Percentiles rank a stretch among this genome's conserved stretches.
Conservation (phyloP, 2,329 filamentous ascomycete species). For the Neophaeococcomyces mojaviensis region DNA sequence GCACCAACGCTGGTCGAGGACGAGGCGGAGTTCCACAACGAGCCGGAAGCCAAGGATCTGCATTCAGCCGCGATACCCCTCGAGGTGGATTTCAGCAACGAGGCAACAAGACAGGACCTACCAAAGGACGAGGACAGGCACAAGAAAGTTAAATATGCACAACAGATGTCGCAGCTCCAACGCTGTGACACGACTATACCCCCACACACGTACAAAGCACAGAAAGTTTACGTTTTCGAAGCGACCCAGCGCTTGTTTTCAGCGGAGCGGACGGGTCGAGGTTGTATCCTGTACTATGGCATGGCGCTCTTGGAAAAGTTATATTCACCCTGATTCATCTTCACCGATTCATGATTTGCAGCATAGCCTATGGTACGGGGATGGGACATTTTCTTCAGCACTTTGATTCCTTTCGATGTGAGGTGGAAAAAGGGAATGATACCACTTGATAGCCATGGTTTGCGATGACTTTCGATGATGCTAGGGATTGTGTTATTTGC, state of each 20-base stretch:
- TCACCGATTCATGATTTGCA: neutral
- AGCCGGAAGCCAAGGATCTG: constrained; percentile 55
- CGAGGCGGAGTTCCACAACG: constrained; percentile 54
- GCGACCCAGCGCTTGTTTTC: neutral
- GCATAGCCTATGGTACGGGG: constrained; percentile 7
- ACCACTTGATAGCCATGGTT: neutral
- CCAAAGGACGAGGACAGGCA: constrained; percentile 39
- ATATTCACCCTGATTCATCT: neutral
- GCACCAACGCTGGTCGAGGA: constrained; percentile 52
- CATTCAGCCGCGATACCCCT: constrained; percentile 61
- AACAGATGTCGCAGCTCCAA: too few relatives aligned
- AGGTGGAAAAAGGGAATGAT: neutral
- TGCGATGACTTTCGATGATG: constrained; percentile 1
- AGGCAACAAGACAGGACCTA: constrained; percentile 40
- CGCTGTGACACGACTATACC: neutral
- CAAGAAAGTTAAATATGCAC: constrained; percentile 33
- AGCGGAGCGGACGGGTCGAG: neutral
- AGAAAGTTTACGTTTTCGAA: neutral
- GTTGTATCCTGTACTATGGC: constrained; percentile 20
- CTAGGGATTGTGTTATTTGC: constrained; percentile 5
- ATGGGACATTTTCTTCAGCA: neutral
- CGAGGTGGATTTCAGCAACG: constrained; percentile 59
- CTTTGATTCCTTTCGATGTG: too few relatives aligned
- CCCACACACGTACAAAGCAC: neutral
- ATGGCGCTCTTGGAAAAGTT: constrained; percentile 22